Percentiles rank a stretch among this genome's conserved stretches.
Conservation (phyloP, 768 basidiomycete species). For the Russula sp. region DNA sequence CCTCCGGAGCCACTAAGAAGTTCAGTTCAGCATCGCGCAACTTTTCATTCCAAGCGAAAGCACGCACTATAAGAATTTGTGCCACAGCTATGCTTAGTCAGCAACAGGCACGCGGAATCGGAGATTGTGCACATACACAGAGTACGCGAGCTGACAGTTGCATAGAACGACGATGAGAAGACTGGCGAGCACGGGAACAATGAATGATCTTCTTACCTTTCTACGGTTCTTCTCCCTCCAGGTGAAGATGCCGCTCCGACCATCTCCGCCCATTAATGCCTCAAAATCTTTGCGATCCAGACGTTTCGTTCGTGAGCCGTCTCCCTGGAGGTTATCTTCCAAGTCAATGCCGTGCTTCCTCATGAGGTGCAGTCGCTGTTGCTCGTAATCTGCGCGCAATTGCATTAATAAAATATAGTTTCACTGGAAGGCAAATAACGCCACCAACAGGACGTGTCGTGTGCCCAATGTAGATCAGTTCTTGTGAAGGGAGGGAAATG, state of each 20-base stretch:
- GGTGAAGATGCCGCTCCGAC: constrained; percentile 82
- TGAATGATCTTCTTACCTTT: constrained; percentile 59
- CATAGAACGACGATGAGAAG: constrained; percentile 19
- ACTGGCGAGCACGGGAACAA: constrained; percentile 35
- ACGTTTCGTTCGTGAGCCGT: constrained; percentile 71
- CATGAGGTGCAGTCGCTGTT: constrained; percentile 83
- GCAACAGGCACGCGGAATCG: constrained; percentile 12
- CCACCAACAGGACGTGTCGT: constrained; percentile 81
- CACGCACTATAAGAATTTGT: constrained; percentile 80
- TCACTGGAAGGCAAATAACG: constrained; percentile 30
- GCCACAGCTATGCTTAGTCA: constrained; percentile 58
- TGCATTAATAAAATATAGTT: constrained; percentile 18
- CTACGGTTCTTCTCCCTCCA: constrained; percentile 93
- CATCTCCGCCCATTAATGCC: constrained; percentile 78
- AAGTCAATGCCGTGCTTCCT: constrained; percentile 95
- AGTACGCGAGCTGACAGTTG: constrained; percentile 69
- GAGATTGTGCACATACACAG: constrained; percentile 57
- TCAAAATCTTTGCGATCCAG: constrained; percentile 83
- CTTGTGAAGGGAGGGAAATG: constrained; percentile 40
- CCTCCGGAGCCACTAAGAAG: constrained; percentile 79
- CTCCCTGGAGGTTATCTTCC: constrained; percentile 67
- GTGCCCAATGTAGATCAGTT: constrained; percentile 94
- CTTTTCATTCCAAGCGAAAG: background rate
- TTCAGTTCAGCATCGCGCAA: background rate
- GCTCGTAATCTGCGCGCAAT: constrained; percentile 74